phyloP scores from a whole-genome alignment of 352 stramenopile species.

The Phytopythium oedochilum region DNA sequence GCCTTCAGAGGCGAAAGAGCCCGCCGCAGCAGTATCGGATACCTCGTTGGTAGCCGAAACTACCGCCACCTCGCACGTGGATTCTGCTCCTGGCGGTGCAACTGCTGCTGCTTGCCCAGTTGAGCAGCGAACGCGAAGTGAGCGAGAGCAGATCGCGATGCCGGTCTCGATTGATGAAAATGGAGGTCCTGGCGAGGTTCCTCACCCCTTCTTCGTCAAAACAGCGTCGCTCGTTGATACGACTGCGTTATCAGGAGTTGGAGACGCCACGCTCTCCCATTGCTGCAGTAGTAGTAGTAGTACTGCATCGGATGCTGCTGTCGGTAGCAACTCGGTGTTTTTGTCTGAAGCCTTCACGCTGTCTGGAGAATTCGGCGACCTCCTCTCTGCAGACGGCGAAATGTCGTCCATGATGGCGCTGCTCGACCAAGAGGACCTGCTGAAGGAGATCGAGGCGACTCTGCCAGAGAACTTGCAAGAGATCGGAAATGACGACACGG shows the following conservation, averaged over 20 bases:
- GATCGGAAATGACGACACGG: slow-evolving; percentile 32
- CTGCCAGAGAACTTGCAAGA: slow-evolving; percentile 51
- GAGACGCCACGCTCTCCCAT: not conserved
- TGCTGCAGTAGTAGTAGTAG: no score
- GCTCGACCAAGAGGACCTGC: slow-evolving; percentile 40
- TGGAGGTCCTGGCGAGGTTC: not conserved
- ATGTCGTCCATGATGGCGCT: slow-evolving; percentile 30
- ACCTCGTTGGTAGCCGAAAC: not conserved
- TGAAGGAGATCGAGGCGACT: slow-evolving; percentile 62
- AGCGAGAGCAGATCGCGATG: no score
- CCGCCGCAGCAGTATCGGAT: no score
- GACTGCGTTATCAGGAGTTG: not conserved
- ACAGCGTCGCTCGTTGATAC: not conserved
- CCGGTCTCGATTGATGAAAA: no score
- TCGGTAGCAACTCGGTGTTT: not conserved
- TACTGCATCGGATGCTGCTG: not conserved
- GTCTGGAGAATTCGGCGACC: slow-evolving; percentile 22
- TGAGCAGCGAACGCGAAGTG: no score
- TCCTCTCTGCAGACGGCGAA: slow-evolving; percentile 21
- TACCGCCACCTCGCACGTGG: no score
- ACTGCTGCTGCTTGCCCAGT: no score
- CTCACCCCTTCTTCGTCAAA: not conserved
- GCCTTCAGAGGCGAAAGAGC: not conserved
- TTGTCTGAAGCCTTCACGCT: slow-evolving; percentile 2
- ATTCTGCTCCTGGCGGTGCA: no score